Base-by-base conservation (phyloP, 1,139 yeast genomes). In the Magnusiomyces sp. region DNA sequence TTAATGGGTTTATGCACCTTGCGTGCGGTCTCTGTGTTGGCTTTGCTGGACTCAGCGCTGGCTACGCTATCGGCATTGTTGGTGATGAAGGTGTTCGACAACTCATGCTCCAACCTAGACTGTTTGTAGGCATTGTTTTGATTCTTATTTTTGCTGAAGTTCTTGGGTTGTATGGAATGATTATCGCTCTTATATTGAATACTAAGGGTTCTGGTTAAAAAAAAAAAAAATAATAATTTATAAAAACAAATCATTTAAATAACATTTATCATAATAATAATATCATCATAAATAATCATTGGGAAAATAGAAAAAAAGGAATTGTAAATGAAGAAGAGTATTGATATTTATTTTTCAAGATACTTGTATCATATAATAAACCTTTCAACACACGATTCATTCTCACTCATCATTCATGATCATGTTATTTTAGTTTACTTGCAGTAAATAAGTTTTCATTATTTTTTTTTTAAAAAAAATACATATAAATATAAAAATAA, bases 21-120 rank as follows among this genome's bases (percentile, higher is more conserved):
- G 98, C 97, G 70, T 96, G 97, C 54, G 98, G 98, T 68, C 79
- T 92, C 64, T 86, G 96, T 54, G 99, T 94, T 59, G 99, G 99
- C 56, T 78, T 94, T 62, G 84, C 97, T 3, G 95, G 97, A 68
- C 76, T 92, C 64, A 95, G 97, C 53, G 90, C 96, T 57, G 99
- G 99, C 52, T 92, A 87, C 67, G 95, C 98, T 60, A 92, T 92
- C 72, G 99, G 99, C 59, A 89, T 92, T 57, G 99, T 92, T 49
- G 99, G 99, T 59, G 98, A 92, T 67, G 97, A 90, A 60, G 98
- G 98, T 66, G 97, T 92, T 50, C 83, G 98, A 68, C 95, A 90
- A 64, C 82, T 83, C 60, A 92, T 90, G 80, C 95, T 88, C 69
- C 97, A 92, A 72, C 97, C 97, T 58, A 81, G 97, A 70, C 77